phyloP scores from a whole-genome alignment of 1,284 basidiomycete genomes.

The Pascua sp. region DNA sequence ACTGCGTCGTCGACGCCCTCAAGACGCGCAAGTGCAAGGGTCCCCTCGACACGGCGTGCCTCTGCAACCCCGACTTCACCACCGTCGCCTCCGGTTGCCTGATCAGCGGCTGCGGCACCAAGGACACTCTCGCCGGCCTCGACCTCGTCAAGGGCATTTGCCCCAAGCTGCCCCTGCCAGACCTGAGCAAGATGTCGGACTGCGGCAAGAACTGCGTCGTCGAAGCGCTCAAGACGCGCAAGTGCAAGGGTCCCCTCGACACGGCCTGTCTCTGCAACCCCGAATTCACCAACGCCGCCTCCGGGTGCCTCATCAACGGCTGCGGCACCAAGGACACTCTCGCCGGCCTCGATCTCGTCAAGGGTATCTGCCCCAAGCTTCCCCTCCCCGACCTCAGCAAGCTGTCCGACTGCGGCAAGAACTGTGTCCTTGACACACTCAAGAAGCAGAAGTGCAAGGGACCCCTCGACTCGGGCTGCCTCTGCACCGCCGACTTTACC shows the following conservation, averaged over 20 bases:
- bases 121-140: background rate
- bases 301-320: background rate
- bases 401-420: slow-evolving; percentile 3
- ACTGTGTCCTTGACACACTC: slow-evolving; percentile 1
- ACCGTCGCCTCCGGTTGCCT: background rate
- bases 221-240: background rate
- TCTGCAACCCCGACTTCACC: slow-evolving; percentile 2
- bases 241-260: slow-evolving; percentile 7
- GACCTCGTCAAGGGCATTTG: background rate
- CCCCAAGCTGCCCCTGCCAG: background rate
- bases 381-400: slow-evolving; percentile 4
- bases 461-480: background rate
- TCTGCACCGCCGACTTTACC: slow-evolving; percentile 3
- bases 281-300: background rate
- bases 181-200: slow-evolving; percentile 1
- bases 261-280: slow-evolving; percentile 5
- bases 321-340: background rate
- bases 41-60: slow-evolving; percentile 7
- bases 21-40: background rate
- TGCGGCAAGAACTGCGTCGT: slow-evolving; percentile 1
- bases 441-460: slow-evolving; percentile 1
- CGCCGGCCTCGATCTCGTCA: background rate
- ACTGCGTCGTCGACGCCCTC: slow-evolving; percentile 6
- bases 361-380: background rate
- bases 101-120: background rate